Base-by-base conservation (phyloP, 139 green algal species). In the Tetradesmus obliquus region DNA sequence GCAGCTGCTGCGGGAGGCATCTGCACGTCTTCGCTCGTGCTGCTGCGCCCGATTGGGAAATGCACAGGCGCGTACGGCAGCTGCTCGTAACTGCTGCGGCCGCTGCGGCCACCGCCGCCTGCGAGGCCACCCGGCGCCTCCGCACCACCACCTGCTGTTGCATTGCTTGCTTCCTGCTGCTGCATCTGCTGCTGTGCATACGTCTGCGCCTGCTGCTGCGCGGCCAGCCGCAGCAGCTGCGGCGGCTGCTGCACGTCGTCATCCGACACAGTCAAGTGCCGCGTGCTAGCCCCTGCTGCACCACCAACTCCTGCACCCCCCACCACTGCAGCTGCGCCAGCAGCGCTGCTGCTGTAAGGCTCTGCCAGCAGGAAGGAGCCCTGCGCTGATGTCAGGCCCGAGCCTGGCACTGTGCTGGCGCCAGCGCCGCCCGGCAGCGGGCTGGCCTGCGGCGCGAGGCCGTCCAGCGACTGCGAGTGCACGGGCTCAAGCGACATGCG, bases 101-200 rank as follows among this genome's bases (percentile, higher is more conserved):
- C n/a, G 79, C 87, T 91, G 87, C 72, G 54, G 8, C 51, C 51
- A 7, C 81, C 19, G n/a, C 74, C 24, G n/a, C 74, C 74, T 54
- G n/a, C n/a, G 13, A 62, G n/a, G 2, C 58, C 84, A 5, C 19
- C 8, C 53, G 57, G 51, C 15, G 22, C n/a, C 9, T 22, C 83
- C 24, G 57, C 83, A 79, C 55, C 12, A 20, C 62, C 66, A 2
- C 58, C 24, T 20, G 79, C 60, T 89, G 84, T 53, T 66, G 84
- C 32, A 55, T n/a, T 55, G 55, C 24, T 69, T 60, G 54, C 62
- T 7, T 53, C 76, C 88, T 45, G n/a, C 54, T 79, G 74, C 45
- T n/a, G 69, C 79, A 10, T 82, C 89, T 92, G 89, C 82, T 89
- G 89, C 82, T 92, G 89, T 9, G 69, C n/a, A 1, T 32, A n/a